A percentile compares a stretch with the other conserved stretches of the same genome.
Conservation (phyloP, 768 basidiomycete species). For the Boletus edulis region DNA sequence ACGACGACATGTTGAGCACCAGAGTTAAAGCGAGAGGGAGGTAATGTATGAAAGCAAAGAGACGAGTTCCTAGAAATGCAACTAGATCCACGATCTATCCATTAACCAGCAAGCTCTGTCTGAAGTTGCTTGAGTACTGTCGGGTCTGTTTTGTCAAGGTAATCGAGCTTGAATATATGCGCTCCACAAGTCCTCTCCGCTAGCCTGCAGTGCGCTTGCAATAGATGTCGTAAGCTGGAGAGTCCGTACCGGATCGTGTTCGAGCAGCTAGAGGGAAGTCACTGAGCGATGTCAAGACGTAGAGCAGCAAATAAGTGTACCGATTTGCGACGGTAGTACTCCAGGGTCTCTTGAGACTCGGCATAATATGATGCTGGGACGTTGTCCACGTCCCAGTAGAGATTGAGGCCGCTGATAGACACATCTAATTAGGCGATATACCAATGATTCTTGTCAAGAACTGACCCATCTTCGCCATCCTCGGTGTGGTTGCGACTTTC, state of each 20-base stretch:
- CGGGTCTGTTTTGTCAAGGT: constrained; percentile 67
- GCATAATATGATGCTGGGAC: constrained; percentile 59
- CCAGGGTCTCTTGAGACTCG: constrained; percentile 66
- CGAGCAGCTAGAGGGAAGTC: constrained; percentile 49
- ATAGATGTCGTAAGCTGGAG: constrained; percentile 62
- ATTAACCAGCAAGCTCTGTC: constrained; percentile 37
- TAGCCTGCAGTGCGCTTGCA: constrained; percentile 53
- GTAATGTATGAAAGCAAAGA: background rate
- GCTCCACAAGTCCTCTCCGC: constrained; percentile 60
- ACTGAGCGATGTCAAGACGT: constrained; percentile 7
- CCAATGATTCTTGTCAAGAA: background rate
- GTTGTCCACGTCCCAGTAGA: constrained; percentile 70
- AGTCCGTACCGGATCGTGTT: constrained; percentile 70
- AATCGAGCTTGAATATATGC: constrained; percentile 54
- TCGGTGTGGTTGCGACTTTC: constrained; percentile 51
- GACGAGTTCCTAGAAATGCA: background rate
- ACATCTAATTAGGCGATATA: background rate
- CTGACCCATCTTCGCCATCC: constrained; percentile 38
- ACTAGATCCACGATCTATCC: background rate
- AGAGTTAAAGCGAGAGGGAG: background rate
- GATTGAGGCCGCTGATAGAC: constrained; percentile 37
- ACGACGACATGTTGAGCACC: background rate
- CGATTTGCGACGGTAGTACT: constrained; percentile 70
- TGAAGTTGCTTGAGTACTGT: constrained; percentile 72
- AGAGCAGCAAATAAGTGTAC: constrained; percentile 39